Percentiles rank a stretch among this genome's conserved stretches.
Evolutionary conservation across 257 asterid genomes (phyloP).

Genomic region (Nemophila menziesii): DNA sequence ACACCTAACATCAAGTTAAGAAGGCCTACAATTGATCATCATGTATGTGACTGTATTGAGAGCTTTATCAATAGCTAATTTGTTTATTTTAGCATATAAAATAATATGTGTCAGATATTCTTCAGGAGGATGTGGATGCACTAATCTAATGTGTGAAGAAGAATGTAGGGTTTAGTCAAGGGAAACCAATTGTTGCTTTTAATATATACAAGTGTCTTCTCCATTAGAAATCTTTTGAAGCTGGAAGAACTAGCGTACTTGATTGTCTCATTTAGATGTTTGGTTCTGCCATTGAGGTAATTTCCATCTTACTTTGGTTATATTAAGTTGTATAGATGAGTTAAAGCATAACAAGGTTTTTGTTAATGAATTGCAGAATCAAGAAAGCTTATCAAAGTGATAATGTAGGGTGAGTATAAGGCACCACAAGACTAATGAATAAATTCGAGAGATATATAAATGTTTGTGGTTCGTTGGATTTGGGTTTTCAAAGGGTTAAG

Average conservation of each 20-base stretch:
- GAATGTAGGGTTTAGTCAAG: slow-evolving; percentile 95
- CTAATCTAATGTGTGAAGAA: slow-evolving; percentile 80
- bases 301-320: too few relatives aligned
- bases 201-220: slow-evolving; percentile 92
- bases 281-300: slow-evolving; percentile 97
- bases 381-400: too few relatives aligned
- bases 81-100: too few relatives aligned
- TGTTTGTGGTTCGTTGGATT: too few relatives aligned
- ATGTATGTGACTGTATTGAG: slow-evolving; percentile 33
- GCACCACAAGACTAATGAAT: too few relatives aligned
- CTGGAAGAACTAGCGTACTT: slow-evolving; percentile 92
- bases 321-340: too few relatives aligned
- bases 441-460: too few relatives aligned
- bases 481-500: too few relatives aligned
- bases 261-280: slow-evolving; percentile 96
- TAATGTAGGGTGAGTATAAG: too few relatives aligned
- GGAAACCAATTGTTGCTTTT: slow-evolving; percentile 96
- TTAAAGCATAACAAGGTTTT: too few relatives aligned
- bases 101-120: slow-evolving; percentile 12
- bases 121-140: slow-evolving; percentile 96
- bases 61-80: slow-evolving; percentile 6
- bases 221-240: slow-evolving; percentile 99
- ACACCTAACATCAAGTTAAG: slow-evolving; percentile 75
- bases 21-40: slow-evolving; percentile 75
- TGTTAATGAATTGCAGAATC: too few relatives aligned